Evolutionary conservation across 345 rosid species (phyloP).

Genomic region (Pistacia atlantica): DNA sequence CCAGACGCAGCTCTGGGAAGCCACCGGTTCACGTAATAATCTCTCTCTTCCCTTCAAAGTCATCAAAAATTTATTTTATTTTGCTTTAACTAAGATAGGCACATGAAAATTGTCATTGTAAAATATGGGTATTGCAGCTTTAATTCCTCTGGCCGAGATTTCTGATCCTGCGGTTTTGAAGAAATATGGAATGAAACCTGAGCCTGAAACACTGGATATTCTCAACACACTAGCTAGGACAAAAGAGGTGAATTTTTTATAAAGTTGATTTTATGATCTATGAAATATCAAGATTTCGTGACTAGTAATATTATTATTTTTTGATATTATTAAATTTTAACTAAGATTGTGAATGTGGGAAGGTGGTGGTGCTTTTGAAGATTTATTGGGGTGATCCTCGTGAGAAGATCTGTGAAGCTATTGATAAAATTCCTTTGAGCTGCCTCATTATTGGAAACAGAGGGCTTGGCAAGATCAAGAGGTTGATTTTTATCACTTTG

Average conservation of each 20-base stretch:
- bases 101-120: background rate
- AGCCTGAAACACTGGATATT: slow-evolving; percentile 73
- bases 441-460: slow-evolving; percentile 79
- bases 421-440: slow-evolving; percentile 67
- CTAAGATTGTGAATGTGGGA: slow-evolving; percentile 15
- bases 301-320: background rate
- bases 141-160: slow-evolving; percentile 64
- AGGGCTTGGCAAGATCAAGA: slow-evolving; percentile 79
- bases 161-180: slow-evolving; percentile 60
- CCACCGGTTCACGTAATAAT: slow-evolving; percentile 75
- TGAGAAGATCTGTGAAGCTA: slow-evolving; percentile 82
- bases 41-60: background rate
- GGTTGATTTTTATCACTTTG: slow-evolving; percentile 37
- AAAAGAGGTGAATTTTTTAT: slow-evolving; percentile 44
- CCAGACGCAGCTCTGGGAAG: slow-evolving; percentile 91
- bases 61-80: too few species aligned
- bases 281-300: background rate
- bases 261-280: background rate
- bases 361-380: slow-evolving; percentile 61
- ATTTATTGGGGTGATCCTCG: slow-evolving; percentile 89
- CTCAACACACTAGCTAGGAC: slow-evolving; percentile 52
- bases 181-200: slow-evolving; percentile 76
- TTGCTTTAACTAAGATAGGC: too few species aligned
- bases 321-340: background rate
- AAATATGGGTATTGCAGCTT: slow-evolving; percentile 42